Evolutionary conservation across 2,329 filamentous ascomycete genomes (phyloP).

Genomic region (Fulvia fulva): DNA sequence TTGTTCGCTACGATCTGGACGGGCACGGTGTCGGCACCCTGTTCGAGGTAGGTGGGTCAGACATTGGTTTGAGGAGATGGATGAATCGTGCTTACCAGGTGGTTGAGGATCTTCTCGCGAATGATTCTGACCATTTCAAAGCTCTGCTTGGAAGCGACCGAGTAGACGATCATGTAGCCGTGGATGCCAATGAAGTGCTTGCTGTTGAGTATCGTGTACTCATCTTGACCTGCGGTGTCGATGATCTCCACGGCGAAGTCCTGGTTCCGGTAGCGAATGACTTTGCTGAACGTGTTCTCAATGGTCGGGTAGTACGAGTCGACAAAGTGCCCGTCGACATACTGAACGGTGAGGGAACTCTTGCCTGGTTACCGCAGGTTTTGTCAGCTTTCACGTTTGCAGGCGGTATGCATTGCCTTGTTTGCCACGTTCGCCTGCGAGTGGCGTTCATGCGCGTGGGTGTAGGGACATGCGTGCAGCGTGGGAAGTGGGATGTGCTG

Average conservation of each 20-base stretch:
- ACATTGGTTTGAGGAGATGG: not conserved
- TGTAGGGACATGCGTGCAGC: not conserved
- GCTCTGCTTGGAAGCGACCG: constrained; percentile 86
- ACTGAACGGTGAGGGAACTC: constrained; percentile 93
- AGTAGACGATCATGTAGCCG: constrained; percentile 97
- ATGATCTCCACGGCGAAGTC: constrained; percentile 96
- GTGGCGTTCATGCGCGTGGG: constrained; percentile 2
- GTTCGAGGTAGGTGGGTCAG: not conserved
- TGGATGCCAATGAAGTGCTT: constrained; percentile 99
- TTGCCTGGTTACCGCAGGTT: constrained; percentile 61
- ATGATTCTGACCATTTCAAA: constrained; percentile 98
- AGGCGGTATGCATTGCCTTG: not conserved
- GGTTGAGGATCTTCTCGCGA: constrained; percentile 93
- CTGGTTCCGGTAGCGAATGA: constrained; percentile 87
- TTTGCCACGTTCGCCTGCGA: not conserved
- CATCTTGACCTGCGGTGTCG: constrained; percentile 94
- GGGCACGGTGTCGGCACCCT: constrained; percentile 90
- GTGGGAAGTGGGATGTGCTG: not conserved
- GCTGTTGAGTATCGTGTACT: constrained; percentile 96
- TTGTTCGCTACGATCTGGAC: constrained; percentile 97
- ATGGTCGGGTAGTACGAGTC: constrained; percentile 99
- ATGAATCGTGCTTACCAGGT: constrained; percentile 63
- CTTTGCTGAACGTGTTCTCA: constrained; percentile 97
- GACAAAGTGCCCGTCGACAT: constrained; percentile 96
- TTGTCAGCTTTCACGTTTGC: not conserved